These are phyloP conservation scores for Pittosporum tobira DNA, from an alignment of 129 eudicot species.

Conservation along the genomic window DNA sequence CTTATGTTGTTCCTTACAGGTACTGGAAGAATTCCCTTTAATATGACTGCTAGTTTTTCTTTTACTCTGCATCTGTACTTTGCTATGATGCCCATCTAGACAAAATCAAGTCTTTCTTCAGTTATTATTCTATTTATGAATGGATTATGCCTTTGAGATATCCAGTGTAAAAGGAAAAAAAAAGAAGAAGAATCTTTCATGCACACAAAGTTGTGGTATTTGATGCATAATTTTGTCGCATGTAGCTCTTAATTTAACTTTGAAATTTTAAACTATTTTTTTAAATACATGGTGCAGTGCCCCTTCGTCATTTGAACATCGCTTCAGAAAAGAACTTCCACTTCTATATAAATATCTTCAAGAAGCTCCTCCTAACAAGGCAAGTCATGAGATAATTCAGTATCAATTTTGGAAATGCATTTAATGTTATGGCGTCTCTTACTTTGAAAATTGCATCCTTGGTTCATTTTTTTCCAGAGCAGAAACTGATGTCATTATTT, in stretches of 20 bases:
- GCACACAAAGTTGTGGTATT: not conserved
- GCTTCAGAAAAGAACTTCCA: constrained; percentile 61
- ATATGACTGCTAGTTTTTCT: not conserved
- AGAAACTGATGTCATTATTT: not conserved
- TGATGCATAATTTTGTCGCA: not conserved
- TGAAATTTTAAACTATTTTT: not conserved
- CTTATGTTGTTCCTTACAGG: constrained; percentile 94
- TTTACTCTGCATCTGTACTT: not conserved
- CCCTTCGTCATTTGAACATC: constrained; percentile 79
- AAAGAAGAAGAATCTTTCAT: too few species aligned
- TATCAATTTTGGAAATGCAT: not conserved
- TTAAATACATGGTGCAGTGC: constrained; percentile 42
- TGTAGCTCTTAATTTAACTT: not conserved
- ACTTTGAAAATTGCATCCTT: not conserved
- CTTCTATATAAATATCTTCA: constrained; percentile 61
- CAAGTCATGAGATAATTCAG: constrained; percentile 12
- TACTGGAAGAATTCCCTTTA: constrained; percentile 17
- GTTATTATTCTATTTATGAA: not conserved
- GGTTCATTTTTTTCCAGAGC: not conserved
- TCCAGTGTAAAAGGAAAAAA: not conserved
- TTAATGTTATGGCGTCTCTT: not conserved
- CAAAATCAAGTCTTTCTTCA: not conserved
- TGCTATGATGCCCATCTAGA: not conserved
- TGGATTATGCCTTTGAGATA: not conserved
- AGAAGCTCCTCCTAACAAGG: constrained; percentile 70